phyloP scores from a whole-genome alignment of 2,329 filamentous ascomycete species.

The Cryphonectria nitschkei region DNA sequence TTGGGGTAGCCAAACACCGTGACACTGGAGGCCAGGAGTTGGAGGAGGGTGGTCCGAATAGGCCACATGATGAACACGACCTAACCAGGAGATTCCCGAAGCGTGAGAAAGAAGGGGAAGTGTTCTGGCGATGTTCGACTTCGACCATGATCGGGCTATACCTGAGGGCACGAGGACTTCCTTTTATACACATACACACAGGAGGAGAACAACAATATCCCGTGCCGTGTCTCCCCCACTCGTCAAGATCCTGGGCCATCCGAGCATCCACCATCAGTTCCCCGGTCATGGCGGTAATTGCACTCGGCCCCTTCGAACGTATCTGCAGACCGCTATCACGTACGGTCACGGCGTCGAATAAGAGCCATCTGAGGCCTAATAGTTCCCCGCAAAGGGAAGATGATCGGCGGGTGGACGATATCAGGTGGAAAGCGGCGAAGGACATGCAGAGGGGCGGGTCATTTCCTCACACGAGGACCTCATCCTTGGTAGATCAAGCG shows the following conservation, averaged over 20 bases:
- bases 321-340: not conserved
- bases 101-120: not conserved
- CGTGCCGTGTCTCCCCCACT: not conserved
- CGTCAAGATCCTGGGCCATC: not conserved
- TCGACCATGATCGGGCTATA: not conserved
- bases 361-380: not conserved
- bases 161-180: not conserved
- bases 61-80: not conserved
- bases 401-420: not conserved
- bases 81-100: not conserved
- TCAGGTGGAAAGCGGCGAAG: not conserved
- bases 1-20: conserved; percentile 29
- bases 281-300: not conserved
- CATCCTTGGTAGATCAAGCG: conserved; percentile 1
- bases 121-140: not conserved
- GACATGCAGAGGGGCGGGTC: conserved; percentile 1
- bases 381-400: conserved; percentile 1
- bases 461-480: not conserved
- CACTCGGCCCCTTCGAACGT: not conserved
- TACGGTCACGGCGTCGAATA: conserved; percentile 1
- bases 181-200: not conserved
- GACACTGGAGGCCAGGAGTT: conserved; percentile 8
- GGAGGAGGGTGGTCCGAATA: not conserved
- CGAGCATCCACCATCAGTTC: not conserved
- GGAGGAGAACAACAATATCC: not conserved